Conservation (phyloP, 352 stramenopile species). For the Thalassiosira livingstoniorum region DNA sequence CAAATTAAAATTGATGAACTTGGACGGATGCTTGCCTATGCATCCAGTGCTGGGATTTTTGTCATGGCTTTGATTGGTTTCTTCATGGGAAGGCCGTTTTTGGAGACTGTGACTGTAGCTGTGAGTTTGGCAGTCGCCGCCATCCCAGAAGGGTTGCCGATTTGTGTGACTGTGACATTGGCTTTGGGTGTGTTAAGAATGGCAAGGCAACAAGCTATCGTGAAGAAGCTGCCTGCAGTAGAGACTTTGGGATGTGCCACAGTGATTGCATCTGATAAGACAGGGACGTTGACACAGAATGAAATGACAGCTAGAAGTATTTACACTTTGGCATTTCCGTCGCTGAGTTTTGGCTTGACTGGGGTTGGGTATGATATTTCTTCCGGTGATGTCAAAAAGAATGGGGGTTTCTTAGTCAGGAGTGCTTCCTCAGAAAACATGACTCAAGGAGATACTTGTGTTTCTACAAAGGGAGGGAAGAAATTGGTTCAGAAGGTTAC, state of each 20-base stretch:
- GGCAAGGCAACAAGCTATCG: slow-evolving; percentile 97
- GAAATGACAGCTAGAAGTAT: slow-evolving; percentile 93
- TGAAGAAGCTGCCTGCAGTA: slow-evolving; percentile 97
- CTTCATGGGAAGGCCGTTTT: slow-evolving; percentile 90
- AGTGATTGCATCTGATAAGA: slow-evolving; percentile 89
- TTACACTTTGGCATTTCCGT: slow-evolving; percentile 84
- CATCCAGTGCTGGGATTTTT: slow-evolving; percentile 92
- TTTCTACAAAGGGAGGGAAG: background rate
- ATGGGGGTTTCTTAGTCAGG: slow-evolving; percentile 64
- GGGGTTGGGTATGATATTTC: slow-evolving; percentile 88
- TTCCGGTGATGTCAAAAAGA: slow-evolving; percentile 32
- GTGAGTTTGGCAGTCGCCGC: slow-evolving; percentile 97
- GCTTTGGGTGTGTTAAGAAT: slow-evolving; percentile 96
- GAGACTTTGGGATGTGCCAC: slow-evolving; percentile 97
- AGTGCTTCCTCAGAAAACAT: slow-evolving; percentile 43
- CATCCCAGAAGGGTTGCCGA: slow-evolving; percentile 97
- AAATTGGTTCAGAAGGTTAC: slow-evolving; percentile 41
- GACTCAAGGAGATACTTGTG: background rate
- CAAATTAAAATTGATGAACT: slow-evolving; percentile 97
- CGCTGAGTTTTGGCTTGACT: slow-evolving; percentile 90
- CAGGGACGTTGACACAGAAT: slow-evolving; percentile 98
- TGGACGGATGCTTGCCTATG: slow-evolving; percentile 93
- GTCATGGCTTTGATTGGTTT: slow-evolving; percentile 94
- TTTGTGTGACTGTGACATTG: slow-evolving; percentile 97
- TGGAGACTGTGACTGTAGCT: slow-evolving; percentile 96